Conservation (phyloP, 2,329 filamentous ascomycete species). For the Decorospora gaudefroyi region DNA sequence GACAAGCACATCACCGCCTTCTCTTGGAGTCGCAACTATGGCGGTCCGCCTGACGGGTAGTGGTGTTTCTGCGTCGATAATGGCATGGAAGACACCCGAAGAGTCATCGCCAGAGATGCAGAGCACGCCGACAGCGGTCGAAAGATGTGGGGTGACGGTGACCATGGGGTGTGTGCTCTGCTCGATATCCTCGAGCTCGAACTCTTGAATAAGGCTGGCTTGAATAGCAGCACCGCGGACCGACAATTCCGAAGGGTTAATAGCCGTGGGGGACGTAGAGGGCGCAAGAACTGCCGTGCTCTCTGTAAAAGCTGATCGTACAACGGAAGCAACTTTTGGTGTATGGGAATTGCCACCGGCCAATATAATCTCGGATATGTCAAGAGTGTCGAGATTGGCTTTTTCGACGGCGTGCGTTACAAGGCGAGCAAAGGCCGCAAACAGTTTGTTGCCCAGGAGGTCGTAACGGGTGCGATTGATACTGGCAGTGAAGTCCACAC, state of each 20-base stretch:
- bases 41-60: slow-evolving; percentile 85
- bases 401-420: slow-evolving; percentile 87
- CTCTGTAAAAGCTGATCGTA: slow-evolving; percentile 79
- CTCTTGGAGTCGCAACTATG: slow-evolving; percentile 74
- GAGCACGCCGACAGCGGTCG: slow-evolving; percentile 85
- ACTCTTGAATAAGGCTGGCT: slow-evolving; percentile 91
- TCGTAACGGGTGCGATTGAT: slow-evolving; percentile 95
- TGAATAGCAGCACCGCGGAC: slow-evolving; percentile 93
- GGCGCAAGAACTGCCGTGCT: slow-evolving; percentile 80
- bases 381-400: slow-evolving; percentile 86
- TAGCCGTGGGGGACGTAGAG: slow-evolving; percentile 72
- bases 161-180: slow-evolving; percentile 95
- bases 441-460: slow-evolving; percentile 81
- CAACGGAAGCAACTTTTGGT: slow-evolving; percentile 84
- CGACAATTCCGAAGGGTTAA: slow-evolving; percentile 92
- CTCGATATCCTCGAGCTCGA: slow-evolving; percentile 89
- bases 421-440: slow-evolving; percentile 83
- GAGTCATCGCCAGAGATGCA: slow-evolving; percentile 62
- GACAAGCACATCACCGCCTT: slow-evolving; percentile 85
- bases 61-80: slow-evolving; percentile 84
- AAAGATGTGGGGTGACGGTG: slow-evolving; percentile 88
- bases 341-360: slow-evolving; percentile 92
- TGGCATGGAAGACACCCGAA: slow-evolving; percentile 74
- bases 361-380: slow-evolving; percentile 93
- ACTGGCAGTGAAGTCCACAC: slow-evolving; percentile 86